Evolutionary conservation across 768 basidiomycete genomes (phyloP).

Genomic region (Gelatoporia subvermispora): DNA sequence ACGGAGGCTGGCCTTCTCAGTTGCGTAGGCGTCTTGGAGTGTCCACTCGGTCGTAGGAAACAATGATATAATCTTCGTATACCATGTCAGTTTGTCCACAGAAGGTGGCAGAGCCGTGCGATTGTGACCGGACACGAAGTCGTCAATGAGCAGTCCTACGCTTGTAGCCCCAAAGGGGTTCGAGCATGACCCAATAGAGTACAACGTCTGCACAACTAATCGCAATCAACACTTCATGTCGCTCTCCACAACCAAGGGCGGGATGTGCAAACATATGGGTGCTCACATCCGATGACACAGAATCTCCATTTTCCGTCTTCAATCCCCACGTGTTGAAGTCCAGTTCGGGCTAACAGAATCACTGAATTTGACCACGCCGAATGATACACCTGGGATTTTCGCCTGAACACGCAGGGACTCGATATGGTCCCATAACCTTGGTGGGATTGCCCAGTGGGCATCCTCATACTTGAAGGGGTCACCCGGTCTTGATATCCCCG

Average conservation of each 20-base stretch:
- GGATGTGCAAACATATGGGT: neutral
- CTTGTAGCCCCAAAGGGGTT: slow-evolving; percentile 23
- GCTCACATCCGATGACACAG: slow-evolving; percentile 9
- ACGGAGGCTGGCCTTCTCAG: slow-evolving; percentile 27
- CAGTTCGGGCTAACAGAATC: neutral
- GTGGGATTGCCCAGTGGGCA: neutral
- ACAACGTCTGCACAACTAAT: slow-evolving; percentile 20
- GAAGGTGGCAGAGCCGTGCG: slow-evolving; percentile 16
- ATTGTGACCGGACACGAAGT: slow-evolving; percentile 23
- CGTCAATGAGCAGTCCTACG: slow-evolving; percentile 26
- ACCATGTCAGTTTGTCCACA: slow-evolving; percentile 18
- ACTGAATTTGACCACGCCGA: slow-evolving; percentile 9
- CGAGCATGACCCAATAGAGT: slow-evolving; percentile 24
- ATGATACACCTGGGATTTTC: slow-evolving; percentile 10
- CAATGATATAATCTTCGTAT: slow-evolving; percentile 26
- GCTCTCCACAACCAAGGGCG: no score
- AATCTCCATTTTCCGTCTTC: slow-evolving; percentile 10
- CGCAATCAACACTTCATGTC: neutral
- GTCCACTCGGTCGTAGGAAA: slow-evolving; percentile 37
- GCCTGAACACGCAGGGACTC: slow-evolving; percentile 5
- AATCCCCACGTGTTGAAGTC: slow-evolving; percentile 6
- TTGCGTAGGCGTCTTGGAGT: slow-evolving; percentile 37
- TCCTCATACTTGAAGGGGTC: no score
- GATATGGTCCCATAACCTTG: slow-evolving; percentile 5
- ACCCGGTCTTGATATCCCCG: no score